Evolutionary conservation across 495 filamentous ascomycete genomes (phyloP).

Genomic region (Podospora fimiseda): DNA sequence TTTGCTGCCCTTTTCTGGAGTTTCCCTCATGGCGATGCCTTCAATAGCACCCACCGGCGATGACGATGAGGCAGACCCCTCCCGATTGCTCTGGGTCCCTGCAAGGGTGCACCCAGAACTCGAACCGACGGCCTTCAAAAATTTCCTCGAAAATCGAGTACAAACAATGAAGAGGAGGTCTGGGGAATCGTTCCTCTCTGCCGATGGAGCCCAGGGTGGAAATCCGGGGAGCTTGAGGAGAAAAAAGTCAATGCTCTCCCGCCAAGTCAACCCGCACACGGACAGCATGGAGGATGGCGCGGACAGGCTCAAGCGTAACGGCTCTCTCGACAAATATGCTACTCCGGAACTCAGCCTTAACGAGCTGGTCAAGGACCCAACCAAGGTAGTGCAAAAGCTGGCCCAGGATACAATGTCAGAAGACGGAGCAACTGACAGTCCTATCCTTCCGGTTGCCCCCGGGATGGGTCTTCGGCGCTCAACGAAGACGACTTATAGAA

Average conservation of each 20-base stretch:
- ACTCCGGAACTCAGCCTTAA: slow-evolving; percentile 61
- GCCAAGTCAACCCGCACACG: slow-evolving; percentile 71
- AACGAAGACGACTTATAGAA: slow-evolving; percentile 85
- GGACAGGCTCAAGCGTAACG: slow-evolving; percentile 71
- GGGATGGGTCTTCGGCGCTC: slow-evolving; percentile 79
- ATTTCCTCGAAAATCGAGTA: slow-evolving; percentile 87
- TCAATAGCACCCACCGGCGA: slow-evolving; percentile 67
- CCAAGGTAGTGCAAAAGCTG: slow-evolving; percentile 59
- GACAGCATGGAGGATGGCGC: slow-evolving; percentile 81
- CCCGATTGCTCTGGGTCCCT: slow-evolving; percentile 90
- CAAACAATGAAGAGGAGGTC: slow-evolving; percentile 82
- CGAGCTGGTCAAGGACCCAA: slow-evolving; percentile 72
- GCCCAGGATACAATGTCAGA: slow-evolving; percentile 41
- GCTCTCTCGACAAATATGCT: slow-evolving; percentile 51
- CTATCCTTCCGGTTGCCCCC: slow-evolving; percentile 71
- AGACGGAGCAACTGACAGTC: slow-evolving; percentile 59
- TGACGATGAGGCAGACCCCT: slow-evolving; percentile 81
- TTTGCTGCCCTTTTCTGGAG: slow-evolving; percentile 69
- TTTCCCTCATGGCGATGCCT: slow-evolving; percentile 56
- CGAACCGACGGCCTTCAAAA: slow-evolving; percentile 93
- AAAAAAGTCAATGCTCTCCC: slow-evolving; percentile 94
- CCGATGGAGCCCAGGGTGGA: slow-evolving; percentile 55
- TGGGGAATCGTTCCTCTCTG: slow-evolving; percentile 61
- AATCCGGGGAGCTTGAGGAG: slow-evolving; percentile 64
- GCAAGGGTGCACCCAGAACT: slow-evolving; percentile 91